phyloP scores from a whole-genome alignment of 345 rosid genomes.

The Populus tremula region DNA sequence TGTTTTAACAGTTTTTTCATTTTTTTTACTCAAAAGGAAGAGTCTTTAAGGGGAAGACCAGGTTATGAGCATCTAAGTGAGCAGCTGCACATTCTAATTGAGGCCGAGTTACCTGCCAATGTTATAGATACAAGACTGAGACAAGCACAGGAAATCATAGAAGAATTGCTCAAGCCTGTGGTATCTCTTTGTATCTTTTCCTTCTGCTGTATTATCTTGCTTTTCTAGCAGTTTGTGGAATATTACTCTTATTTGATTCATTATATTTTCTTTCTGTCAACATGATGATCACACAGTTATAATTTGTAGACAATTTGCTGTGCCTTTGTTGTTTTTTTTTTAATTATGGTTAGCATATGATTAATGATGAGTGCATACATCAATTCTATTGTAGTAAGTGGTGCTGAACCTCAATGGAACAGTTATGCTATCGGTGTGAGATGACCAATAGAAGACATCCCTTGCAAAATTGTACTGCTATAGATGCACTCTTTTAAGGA shows the following conservation, averaged over 20 bases:
- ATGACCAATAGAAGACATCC: background rate
- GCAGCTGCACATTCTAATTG: conserved; percentile 27
- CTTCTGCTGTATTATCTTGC: background rate
- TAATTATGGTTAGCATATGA: background rate
- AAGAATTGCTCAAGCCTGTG: conserved; percentile 30
- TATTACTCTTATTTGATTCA: background rate
- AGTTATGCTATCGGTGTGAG: background rate
- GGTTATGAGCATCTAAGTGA: conserved; percentile 31
- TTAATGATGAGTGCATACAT: background rate
- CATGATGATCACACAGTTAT: background rate
- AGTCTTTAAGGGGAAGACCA: conserved; percentile 24
- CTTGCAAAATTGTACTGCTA: no score
- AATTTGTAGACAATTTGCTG: background rate
- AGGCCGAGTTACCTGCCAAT: conserved; percentile 25
- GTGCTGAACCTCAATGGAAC: background rate
- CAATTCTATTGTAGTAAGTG: background rate
- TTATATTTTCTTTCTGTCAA: background rate
- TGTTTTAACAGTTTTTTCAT: background rate
- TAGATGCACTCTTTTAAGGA: background rate
- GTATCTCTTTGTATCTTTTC: conserved; percentile 8
- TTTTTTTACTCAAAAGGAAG: conserved; percentile 14
- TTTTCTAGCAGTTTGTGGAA: background rate
- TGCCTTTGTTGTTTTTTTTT: background rate
- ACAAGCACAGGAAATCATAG: conserved; percentile 29
- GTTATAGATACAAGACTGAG: conserved; percentile 20